Conservation (phyloP, 2,329 filamentous ascomycete species). For the Camillea tinctor region DNA sequence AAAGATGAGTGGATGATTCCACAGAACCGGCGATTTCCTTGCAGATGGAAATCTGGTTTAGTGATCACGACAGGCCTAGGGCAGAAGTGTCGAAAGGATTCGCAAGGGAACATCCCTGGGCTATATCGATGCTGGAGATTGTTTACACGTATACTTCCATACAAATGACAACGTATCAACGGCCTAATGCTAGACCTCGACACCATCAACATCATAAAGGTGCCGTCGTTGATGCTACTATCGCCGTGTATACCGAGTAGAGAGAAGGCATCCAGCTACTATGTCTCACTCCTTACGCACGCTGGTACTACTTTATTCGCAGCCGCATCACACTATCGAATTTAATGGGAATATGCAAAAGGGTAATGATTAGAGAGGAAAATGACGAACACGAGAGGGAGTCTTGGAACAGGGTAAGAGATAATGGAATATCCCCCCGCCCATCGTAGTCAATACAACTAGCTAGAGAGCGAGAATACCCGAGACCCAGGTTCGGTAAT, state of each 20-base stretch:
- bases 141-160: neutral
- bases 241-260: too few relatives aligned
- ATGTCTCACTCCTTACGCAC: neutral
- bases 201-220: neutral
- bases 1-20: neutral
- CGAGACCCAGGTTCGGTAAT: too few relatives aligned
- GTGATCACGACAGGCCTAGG: neutral
- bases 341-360: neutral
- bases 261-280: neutral
- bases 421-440: neutral
- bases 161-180: neutral
- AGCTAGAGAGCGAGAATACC: neutral
- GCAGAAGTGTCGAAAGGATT: neutral
- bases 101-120: neutral
- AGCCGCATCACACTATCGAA: neutral
- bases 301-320: neutral
- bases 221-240: neutral
- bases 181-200: neutral
- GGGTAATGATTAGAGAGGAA: neutral
- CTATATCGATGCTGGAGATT: neutral
- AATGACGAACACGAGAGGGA: neutral
- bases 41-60: neutral
- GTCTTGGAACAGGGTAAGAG: neutral
- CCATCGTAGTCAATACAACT: neutral
- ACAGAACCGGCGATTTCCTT: neutral